Base-by-base conservation (phyloP, 495 filamentous ascomycete species). In the Schizothecium vesticola region DNA sequence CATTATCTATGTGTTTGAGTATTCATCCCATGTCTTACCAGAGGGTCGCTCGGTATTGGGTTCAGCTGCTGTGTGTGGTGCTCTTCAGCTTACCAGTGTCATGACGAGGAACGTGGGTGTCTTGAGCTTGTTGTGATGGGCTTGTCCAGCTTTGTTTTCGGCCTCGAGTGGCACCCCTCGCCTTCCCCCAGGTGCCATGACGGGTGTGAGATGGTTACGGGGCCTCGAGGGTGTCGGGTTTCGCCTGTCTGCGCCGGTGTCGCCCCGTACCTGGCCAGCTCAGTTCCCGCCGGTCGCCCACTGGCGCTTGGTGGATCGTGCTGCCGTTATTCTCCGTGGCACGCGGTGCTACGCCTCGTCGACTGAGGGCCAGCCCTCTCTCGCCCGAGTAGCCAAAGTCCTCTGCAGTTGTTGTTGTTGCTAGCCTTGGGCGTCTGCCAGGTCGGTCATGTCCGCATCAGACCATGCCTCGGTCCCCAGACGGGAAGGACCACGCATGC, bases 181-280 rank as follows among this genome's bases (percentile, higher is more conserved):
- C n/a, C 24, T 61, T 19, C 16, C 25, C 24, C 25, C 31, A 21
- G 59, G 8, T n/a, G 16, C 61, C 19, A 64, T 55, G 31, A 25
- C 33, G 33, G 61, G n/a, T 22, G 23, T 33, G 33, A 24, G 13
- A 64, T 23, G 21, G 31, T 51, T 19, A 56, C 22, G 23, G 12
- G n/a, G 31, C 19, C 8, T 24, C 28, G 23, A 64, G 22, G 61
- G 31, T 21, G 19, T n/a, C 21, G 31, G 24, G 31, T 26, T 55
- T 24, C 24, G 55, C 51, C 21, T 51, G 56, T 33, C 26, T 33
- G 25, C n/a, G 28, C 29, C 61, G 19, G n/a, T 29, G 66, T 68
- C 56, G 28, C 66, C 21, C 63, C 22, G 61, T 69, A 29, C 62
- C 62, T 31, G 10, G 67, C 67, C 67, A 69, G 19, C 67, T 66